Percentiles rank a stretch among this genome's conserved stretches.
These are phyloP conservation scores for Osmozyma mogii DNA, from an alignment of 805 yeast genomes.

Conservation along the genomic window DNA sequence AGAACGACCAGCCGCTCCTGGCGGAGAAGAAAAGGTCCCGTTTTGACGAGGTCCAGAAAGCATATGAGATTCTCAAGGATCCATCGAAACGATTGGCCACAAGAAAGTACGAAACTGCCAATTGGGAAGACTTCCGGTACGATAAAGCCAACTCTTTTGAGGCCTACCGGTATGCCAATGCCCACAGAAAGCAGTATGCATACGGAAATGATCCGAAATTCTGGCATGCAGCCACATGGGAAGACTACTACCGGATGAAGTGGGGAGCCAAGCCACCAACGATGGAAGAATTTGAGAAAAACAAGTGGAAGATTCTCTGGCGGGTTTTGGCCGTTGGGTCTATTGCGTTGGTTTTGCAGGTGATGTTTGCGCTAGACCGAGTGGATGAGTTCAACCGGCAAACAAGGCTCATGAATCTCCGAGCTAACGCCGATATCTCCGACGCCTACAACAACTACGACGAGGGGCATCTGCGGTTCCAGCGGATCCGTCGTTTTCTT, in stretches of 20 bases:
- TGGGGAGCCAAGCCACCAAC: slow-evolving; percentile 32
- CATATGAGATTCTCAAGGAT: slow-evolving; percentile 41
- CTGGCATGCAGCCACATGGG: slow-evolving; percentile 62
- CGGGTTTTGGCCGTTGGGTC: slow-evolving; percentile 29
- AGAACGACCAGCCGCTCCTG: slow-evolving; percentile 23
- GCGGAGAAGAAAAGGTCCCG: slow-evolving; percentile 23
- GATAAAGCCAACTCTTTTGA: slow-evolving; percentile 21
- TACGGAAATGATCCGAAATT: slow-evolving; percentile 35
- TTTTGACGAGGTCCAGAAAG: slow-evolving; percentile 25
- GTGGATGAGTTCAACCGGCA: slow-evolving; percentile 25
- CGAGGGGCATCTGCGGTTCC: slow-evolving; percentile 19
- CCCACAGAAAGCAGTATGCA: slow-evolving; percentile 24
- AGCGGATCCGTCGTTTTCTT: slow-evolving; percentile 27
- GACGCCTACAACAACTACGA: slow-evolving; percentile 21
- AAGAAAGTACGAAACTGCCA: slow-evolving; percentile 12
- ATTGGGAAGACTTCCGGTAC: slow-evolving; percentile 19
- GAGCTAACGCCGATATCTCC: slow-evolving; percentile 22
- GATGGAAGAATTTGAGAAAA: slow-evolving; percentile 32
- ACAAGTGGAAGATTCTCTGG: slow-evolving; percentile 37
- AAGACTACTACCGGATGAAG: slow-evolving; percentile 44
- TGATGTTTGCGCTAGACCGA: slow-evolving; percentile 30
- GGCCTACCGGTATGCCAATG: slow-evolving; percentile 31
- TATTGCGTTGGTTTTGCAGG: slow-evolving; percentile 32
- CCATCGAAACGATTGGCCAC: slow-evolving; percentile 40
- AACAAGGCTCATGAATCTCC: slow-evolving; percentile 17